Base-by-base conservation (phyloP, 306 rosid genomes). In the Fragaria nilgerrensis region DNA sequence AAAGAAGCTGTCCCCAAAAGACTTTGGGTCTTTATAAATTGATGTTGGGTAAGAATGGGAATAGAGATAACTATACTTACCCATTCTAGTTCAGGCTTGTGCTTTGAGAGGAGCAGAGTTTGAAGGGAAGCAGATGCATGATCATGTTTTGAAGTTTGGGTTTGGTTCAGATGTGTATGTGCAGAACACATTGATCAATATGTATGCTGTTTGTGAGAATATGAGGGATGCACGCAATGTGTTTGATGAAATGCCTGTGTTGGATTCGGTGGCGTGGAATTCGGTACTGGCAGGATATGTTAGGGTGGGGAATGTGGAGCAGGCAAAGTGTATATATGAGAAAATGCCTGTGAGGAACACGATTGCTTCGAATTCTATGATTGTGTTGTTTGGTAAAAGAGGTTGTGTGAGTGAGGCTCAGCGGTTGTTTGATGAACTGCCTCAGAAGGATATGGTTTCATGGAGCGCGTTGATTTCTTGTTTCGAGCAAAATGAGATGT, bases 401-500 rank as follows among this genome's bases (percentile, higher is more conserved):
- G 93, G 93, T 55, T 73, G 61, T 70, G 86, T 88, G 56, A 74
- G 0, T 23, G 86, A 88, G 73, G 96, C 96, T 1, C 19, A 67
- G 56, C 47, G 39, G 64, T 50, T 93, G 59, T 93, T 91, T 74
- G 47, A 84, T 77, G 90, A 52, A 74, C 58, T 93, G 50, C 66
- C 71, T 15, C 70, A 67, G 9, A 88, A 83, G 79, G 98, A 88
- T 74, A 90, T 93, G 93, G 85, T 90, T 65, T 85, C 93, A 0
- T 93, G 98, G 98, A 93, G 93, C 62, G 95, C 98, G 0, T 2
- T 93, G 88, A 80, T 93, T 85, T 82, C 96, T 69, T 90, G 96
- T 80, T 87, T 78, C 71, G 91, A 89, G 76, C 89, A 87, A 72
- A 93, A 90, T 84, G 89, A 73, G 61, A 85, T 86, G 89, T 77